Evolutionary conservation across 2,329 filamentous ascomycete genomes (phyloP), one percentile per base, ranked within the genome.

Genomic region (Pseudogymnoascus sp.): DNA sequence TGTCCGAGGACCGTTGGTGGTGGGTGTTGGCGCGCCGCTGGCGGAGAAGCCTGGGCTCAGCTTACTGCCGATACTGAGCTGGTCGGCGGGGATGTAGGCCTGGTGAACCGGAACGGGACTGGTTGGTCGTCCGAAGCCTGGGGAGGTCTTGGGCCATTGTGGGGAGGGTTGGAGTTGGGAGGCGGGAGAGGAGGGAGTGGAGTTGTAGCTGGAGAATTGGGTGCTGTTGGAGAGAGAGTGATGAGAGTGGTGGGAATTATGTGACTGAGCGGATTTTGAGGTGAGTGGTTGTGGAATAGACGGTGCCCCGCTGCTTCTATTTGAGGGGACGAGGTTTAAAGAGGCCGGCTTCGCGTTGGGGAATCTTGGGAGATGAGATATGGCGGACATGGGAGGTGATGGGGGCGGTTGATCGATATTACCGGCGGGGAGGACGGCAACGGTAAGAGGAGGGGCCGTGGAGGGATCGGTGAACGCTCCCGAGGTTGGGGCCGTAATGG

Each of bases 401-500:
- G 25, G 62, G 16, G 23, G n/a, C 21, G 39, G 25, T 31, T 51
- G 25, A 21, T 41, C 45, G 31, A 16, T 11, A n/a, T 23, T 25
- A 21, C 51, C 37, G 14, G 23, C 25, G 13, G 62, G 8, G n/a
- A 60, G 41, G 23, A 31, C 7, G 28, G 43, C 45, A 23, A 36
- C 28, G 37, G 31, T 34, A 43, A 51, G 51, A 13, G 41, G 62
- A n/a, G 45, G 45, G 25, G 51, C 34, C n/a, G 19, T 41, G 39
- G 36, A 60, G 3, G 66, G 65, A 28, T 65, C 66, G 7, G 63
- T 65, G 62, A 68, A 71, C 10, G 66, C 68, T 31, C 69, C 69
- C 11, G 64, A 41, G 16, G 63, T 67, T 19, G 71, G 70, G 8
- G 69, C 64, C 3, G 70, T 68, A 14, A 72, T 73, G 16, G 70